Evolutionary conservation across 2,329 filamentous ascomycete genomes (phyloP), one percentile per base, ranked within the genome.

Genomic region (Cryphonectria naterciae): DNA sequence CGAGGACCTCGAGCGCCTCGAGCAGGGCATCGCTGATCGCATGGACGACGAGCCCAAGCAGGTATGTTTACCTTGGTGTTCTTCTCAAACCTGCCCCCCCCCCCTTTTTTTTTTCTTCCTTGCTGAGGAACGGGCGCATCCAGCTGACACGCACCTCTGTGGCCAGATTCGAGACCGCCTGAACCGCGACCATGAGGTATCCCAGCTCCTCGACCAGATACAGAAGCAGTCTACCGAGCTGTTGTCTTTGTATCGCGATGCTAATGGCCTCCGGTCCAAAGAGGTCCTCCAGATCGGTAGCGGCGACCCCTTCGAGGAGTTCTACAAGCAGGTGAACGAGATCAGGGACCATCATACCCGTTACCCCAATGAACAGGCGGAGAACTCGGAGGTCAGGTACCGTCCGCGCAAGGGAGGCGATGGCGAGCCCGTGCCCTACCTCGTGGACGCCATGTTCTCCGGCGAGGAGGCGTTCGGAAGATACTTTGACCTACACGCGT

Each of bases 1-100:
- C 77, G 96, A 99, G 88, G 96, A 99, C 82, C 85, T 99, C 66
- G 96, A 99, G 86, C 91, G 96, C 74, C 88, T 99, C 72, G 96
- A 99, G 83, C 94, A 97, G 81, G 96, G 93, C 68, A 92, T 98
- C 77, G 92, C 93, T 68, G 95, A 98, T 83, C 92, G 95, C 77
- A 89, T 97, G 72, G 87, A 90, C 73, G 94, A 98, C 75, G 94
- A 98, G 74, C 95, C 95, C 62, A 93, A 92, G 82, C 92, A 95
- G 81, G 93, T 95, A 84, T 22, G 64, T 62, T 54, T 49, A 43
- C 22, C n/a, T 58, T 41, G 67, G 54, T 41, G n/a, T 56, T 15
- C 32, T 64, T 62, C 25, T 8, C 32, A 32, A 32, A 32, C 46
- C 54, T n/a, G 2, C 6, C 4, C 35, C 35, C 35, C 35, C 35